Evolutionary conservation across 371 early-diverging fungal species (phyloP).

Genomic region (Mortierella sp.): DNA sequence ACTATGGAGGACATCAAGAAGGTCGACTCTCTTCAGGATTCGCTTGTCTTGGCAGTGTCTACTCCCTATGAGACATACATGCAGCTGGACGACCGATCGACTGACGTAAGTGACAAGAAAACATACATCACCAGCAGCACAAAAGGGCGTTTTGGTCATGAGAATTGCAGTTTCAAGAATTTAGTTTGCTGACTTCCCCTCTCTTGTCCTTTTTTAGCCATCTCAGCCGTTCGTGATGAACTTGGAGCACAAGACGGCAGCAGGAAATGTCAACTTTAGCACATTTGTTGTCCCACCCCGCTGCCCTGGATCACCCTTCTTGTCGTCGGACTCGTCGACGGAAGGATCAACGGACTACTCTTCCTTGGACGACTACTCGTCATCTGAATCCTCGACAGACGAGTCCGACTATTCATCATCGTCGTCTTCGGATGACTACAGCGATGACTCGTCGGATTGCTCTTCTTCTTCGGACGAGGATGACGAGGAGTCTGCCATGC

Average conservation of each 20-base stretch:
- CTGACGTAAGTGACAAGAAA: constrained; percentile 33
- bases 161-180: neutral
- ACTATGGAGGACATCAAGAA: constrained; percentile 53
- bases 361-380: constrained; percentile 43
- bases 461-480: constrained; percentile 50
- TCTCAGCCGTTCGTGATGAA: constrained; percentile 56
- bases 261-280: constrained; percentile 48
- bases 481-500: constrained; percentile 16
- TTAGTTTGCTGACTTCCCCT: neutral
- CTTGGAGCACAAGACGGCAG: constrained; percentile 51
- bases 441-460: constrained; percentile 33
- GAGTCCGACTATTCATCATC: constrained; percentile 33
- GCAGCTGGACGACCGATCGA: constrained; percentile 38
- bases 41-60: constrained; percentile 45
- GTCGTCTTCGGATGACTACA: constrained; percentile 40
- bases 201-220: constrained; percentile 16
- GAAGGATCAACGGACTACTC: constrained; percentile 48
- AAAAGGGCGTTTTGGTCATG: neutral
- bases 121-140: neutral
- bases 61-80: constrained; percentile 55
- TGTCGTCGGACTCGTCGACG: constrained; percentile 41
- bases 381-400: constrained; percentile 39
- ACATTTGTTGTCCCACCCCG: constrained; percentile 48
- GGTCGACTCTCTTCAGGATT: constrained; percentile 50
- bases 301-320: constrained; percentile 43